phyloP scores from a whole-genome alignment of 805 yeast species.

The Teunomyces panamensis region DNA sequence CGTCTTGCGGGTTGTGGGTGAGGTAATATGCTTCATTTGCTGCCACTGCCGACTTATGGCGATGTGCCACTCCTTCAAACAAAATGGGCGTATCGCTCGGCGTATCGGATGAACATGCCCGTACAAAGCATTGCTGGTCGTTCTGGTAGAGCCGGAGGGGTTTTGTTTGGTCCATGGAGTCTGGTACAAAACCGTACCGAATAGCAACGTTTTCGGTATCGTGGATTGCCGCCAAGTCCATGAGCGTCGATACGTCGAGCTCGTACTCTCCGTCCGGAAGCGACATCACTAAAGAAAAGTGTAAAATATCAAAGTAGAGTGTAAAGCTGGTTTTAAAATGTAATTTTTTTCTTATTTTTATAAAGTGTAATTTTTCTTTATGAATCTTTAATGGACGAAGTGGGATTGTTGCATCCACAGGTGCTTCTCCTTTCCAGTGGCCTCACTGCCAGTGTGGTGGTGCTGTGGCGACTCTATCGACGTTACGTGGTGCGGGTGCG shows the following conservation, averaged over 20 bases:
- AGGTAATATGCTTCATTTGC: constrained; percentile 29
- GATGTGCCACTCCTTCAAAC: constrained; percentile 39
- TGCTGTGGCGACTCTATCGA: constrained; percentile 29
- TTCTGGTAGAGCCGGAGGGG: constrained; percentile 34
- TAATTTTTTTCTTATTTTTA: too few relatives aligned
- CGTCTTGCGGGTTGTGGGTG: constrained; percentile 16
- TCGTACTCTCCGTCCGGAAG: constrained; percentile 44
- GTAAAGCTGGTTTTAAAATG: too few relatives aligned
- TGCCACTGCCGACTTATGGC: constrained; percentile 10
- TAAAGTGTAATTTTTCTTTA: background rate
- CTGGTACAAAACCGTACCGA: constrained; percentile 41
- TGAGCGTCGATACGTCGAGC: constrained; percentile 21
- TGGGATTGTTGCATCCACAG: constrained; percentile 31
- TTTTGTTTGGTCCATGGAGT: constrained; percentile 35
- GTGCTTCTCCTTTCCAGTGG: constrained; percentile 39
- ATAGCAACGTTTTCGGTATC: constrained; percentile 23
- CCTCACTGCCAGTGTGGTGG: constrained; percentile 23
- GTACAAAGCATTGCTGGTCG: constrained; percentile 30
- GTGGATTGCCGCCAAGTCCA: constrained; percentile 9
- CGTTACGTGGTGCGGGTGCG: constrained; percentile 33
- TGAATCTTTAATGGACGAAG: background rate
- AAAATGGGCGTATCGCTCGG: constrained; percentile 22
- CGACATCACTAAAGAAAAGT: constrained; percentile 17
- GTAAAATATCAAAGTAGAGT: too few relatives aligned
- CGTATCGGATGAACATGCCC: constrained; percentile 25